Conservation (phyloP, 73 alveolate species). For the Paramecium caudatum region DNA sequence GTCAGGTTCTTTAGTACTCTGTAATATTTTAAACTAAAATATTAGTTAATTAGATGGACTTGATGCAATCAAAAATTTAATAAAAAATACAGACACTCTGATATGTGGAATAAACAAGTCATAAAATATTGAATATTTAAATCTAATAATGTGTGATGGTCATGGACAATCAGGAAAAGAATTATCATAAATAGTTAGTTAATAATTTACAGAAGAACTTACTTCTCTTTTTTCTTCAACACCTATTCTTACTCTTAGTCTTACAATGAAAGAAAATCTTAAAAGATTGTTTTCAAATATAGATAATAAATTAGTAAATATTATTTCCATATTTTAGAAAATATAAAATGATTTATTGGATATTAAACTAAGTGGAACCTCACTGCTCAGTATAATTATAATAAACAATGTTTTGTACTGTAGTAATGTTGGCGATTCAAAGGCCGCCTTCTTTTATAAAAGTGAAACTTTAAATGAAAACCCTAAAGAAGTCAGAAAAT, state of each 20-base stretch:
- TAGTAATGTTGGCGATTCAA: conserved; percentile 13
- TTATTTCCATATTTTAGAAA: background rate
- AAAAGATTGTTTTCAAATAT: background rate
- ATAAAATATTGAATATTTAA: conserved; percentile 9
- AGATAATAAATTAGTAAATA: background rate
- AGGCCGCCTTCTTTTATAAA: conserved; percentile 1
- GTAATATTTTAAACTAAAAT: background rate
- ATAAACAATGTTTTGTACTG: background rate
- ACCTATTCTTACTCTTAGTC: background rate
- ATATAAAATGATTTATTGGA: background rate
- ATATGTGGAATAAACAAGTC: background rate
- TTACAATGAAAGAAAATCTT: background rate
- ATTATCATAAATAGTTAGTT: background rate
- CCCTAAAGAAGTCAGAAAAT: conserved; percentile 32
- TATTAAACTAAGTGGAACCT: conserved; percentile 20
- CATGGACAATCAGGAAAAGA: conserved; percentile 14
- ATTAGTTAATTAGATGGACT: conserved; percentile 23
- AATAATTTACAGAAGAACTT: background rate
- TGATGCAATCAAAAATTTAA: conserved; percentile 5
- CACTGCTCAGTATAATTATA: conserved; percentile 42
- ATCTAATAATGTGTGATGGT: background rate
- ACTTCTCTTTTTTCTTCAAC: background rate
- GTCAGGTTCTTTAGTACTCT: background rate
- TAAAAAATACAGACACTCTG: conserved; percentile 1
- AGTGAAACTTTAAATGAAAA: background rate